A percentile compares a stretch with the other conserved stretches of the same genome.
Conservation (phyloP, 108 stramenopile species). For the Skeletonema marinoi region DNA sequence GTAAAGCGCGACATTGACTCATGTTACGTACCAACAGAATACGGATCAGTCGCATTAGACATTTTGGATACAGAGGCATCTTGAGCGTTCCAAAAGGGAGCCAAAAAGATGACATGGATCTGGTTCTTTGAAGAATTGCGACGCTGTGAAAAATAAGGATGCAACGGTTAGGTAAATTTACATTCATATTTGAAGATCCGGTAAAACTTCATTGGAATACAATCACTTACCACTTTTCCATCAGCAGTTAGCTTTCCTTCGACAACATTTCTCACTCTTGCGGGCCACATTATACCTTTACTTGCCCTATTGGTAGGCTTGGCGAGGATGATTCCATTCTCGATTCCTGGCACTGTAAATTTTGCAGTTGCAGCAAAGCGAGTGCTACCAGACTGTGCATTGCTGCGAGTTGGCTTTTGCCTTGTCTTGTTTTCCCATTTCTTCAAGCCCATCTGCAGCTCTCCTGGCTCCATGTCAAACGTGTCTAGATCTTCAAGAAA, state of each 20-base stretch:
- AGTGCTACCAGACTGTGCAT: conserved; percentile 38
- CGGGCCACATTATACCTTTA: conserved; percentile 85
- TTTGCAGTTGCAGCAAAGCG: conserved; percentile 58
- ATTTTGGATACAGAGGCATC: conserved; percentile 20
- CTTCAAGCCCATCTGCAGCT: conserved; percentile 65
- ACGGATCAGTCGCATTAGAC: conserved; percentile 19
- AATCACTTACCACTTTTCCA: conserved; percentile 25
- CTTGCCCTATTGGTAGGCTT: conserved; percentile 55
- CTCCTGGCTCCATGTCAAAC: conserved; percentile 85
- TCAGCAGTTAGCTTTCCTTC: conserved; percentile 40
- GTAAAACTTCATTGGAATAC: not conserved
- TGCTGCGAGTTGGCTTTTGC: conserved; percentile 5
- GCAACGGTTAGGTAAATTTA: not conserved
- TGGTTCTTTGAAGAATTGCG: conserved; percentile 60
- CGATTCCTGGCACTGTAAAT: conserved; percentile 75
- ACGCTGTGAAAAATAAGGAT: not conserved
- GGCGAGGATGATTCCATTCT: conserved; percentile 84
- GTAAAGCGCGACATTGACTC: not conserved
- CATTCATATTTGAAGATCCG: not conserved
- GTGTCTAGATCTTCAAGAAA: conserved; percentile 77
- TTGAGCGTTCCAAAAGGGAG: conserved; percentile 79
- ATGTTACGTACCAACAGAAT: conserved; percentile 1
- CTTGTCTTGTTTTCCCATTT: conserved; percentile 66
- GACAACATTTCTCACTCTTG: conserved; percentile 79
- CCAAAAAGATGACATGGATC: conserved; percentile 73